Evolutionary conservation across 192 early-diverging fungal genomes (phyloP).

Genomic region (Phlyctochytrium bullatum): DNA sequence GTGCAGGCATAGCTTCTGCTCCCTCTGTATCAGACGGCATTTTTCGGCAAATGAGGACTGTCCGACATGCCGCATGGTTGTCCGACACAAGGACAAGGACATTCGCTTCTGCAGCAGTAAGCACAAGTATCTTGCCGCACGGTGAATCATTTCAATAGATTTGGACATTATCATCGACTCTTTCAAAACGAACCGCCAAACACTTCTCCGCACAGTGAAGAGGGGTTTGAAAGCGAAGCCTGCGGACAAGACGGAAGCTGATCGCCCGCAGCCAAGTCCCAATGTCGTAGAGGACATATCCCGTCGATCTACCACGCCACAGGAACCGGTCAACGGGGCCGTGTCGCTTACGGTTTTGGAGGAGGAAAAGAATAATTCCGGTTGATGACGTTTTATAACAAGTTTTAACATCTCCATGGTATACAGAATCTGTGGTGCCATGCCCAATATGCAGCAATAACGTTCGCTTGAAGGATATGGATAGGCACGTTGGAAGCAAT

Average conservation of each 20-base stretch:
- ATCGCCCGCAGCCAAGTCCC: neutral
- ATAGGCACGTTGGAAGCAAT: neutral
- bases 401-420: no score
- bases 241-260: neutral
- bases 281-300: neutral
- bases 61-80: neutral
- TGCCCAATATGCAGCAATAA: neutral
- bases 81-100: neutral
- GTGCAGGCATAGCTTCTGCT: constrained; percentile 17
- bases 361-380: no score
- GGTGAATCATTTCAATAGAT: neutral
- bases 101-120: neutral
- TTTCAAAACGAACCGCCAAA: neutral
- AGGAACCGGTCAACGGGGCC: no score
- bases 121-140: neutral
- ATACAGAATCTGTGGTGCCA: neutral
- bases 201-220: neutral
- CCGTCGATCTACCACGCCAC: no score
- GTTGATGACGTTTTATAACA: no score
- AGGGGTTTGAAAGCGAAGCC: neutral
- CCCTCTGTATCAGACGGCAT: constrained; percentile 15
- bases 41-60: neutral
- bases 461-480: neutral
- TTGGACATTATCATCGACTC: neutral
- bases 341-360: no score